These are phyloP conservation scores for Rhipidocladum racemiflorum DNA, from an alignment of 176 grass and related monocot genomes.

Conservation along the genomic window DNA sequence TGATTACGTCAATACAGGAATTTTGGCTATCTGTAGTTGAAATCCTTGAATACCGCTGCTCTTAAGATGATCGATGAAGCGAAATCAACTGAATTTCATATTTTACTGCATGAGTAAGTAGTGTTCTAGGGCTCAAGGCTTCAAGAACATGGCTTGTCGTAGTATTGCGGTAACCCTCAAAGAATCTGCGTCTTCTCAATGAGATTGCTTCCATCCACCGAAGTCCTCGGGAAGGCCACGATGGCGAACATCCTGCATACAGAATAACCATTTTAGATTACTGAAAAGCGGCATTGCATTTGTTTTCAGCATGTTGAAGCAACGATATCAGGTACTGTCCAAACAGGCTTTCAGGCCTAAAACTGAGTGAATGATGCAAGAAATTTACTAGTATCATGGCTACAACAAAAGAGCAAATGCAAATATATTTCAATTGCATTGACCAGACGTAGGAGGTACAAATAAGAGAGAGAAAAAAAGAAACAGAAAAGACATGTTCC, in stretches of 20 bases:
- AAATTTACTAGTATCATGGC: not conserved
- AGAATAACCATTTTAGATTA: constrained; percentile 3
- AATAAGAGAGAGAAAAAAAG: not conserved
- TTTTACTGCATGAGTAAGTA: not conserved
- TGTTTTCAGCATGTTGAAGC: not conserved
- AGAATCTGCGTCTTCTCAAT: constrained; percentile 20
- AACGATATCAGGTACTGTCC: not conserved
- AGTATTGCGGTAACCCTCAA: not conserved
- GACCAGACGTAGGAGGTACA: not conserved
- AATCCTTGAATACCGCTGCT: not conserved
- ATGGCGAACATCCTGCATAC: constrained; percentile 43
- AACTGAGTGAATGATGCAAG: not conserved
- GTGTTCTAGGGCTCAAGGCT: not conserved
- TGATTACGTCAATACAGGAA: not conserved
- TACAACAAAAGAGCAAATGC: not conserved
- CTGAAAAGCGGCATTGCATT: not conserved
- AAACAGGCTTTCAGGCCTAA: not conserved
- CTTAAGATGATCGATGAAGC: not conserved
- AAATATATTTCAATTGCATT: not conserved
- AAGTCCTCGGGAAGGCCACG: constrained; percentile 44
- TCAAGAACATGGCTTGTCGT: not conserved
- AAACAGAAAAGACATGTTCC: not conserved
- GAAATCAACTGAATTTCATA: constrained; percentile 9
- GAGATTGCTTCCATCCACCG: constrained; percentile 64
- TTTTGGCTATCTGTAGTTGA: constrained; percentile 3